Evolutionary conservation across 805 yeast species (phyloP).

Genomic region (Ogataea allantospora): DNA sequence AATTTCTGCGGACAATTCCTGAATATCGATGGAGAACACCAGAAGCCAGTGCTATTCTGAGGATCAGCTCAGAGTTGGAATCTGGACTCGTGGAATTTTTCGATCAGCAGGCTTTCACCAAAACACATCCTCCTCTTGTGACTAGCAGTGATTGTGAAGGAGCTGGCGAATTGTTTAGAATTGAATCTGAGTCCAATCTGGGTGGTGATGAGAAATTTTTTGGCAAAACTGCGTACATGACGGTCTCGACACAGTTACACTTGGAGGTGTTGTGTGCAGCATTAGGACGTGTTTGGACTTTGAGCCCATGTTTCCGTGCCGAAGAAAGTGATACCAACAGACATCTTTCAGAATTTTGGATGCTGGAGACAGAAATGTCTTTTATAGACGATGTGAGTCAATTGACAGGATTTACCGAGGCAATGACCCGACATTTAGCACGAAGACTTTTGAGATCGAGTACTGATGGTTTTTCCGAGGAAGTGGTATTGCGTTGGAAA

Average conservation of each 20-base stretch:
- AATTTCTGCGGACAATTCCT: conserved; percentile 69
- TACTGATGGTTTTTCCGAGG: conserved; percentile 20
- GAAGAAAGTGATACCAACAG: conserved; percentile 88
- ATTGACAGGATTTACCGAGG: conserved; percentile 64
- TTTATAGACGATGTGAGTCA: conserved; percentile 58
- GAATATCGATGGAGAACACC: conserved; percentile 73
- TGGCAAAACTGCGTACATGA: conserved; percentile 65
- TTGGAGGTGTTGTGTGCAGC: conserved; percentile 78
- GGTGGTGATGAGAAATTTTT: conserved; percentile 44
- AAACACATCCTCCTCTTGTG: conserved; percentile 81
- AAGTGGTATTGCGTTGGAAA: conserved; percentile 57
- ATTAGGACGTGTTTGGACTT: conserved; percentile 77
- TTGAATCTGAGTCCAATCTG: conserved; percentile 38
- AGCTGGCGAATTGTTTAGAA: conserved; percentile 83
- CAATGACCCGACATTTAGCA: conserved; percentile 59
- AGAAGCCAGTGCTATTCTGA: conserved; percentile 60
- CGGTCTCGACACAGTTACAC: conserved; percentile 92
- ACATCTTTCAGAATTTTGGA: conserved; percentile 95
- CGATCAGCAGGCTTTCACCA: conserved; percentile 51
- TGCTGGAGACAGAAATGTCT: conserved; percentile 90
- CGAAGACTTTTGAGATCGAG: conserved; percentile 28
- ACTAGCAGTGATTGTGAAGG: conserved; percentile 96
- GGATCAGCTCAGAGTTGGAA: conserved; percentile 73
- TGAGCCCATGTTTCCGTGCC: conserved; percentile 92
- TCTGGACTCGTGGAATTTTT: conserved; percentile 53